A percentile compares a stretch with the other conserved stretches of the same genome.
Conservation (phyloP, 1,284 basidiomycete species). For the Ustilago tritici region DNA sequence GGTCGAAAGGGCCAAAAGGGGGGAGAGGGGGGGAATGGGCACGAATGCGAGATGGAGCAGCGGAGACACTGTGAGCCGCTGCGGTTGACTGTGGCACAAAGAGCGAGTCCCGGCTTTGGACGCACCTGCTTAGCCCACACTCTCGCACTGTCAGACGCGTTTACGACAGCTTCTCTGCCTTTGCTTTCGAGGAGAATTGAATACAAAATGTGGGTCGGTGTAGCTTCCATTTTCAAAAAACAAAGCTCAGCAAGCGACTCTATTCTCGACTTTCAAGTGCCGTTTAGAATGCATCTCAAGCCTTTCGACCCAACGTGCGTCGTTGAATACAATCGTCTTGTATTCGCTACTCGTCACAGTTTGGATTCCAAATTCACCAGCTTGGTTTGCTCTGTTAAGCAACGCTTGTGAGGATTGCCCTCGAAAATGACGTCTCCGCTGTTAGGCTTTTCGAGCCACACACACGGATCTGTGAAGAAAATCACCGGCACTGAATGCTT, state of each 20-base stretch:
- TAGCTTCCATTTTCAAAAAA: no score
- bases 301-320: background rate
- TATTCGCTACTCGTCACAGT: background rate
- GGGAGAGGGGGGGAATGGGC: no score
- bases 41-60: background rate
- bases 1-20: no score
- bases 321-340: background rate
- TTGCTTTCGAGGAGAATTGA: background rate
- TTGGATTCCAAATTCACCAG: background rate
- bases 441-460: no score
- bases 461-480: no score
- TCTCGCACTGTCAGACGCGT: background rate
- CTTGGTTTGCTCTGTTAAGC: background rate
- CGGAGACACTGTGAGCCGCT: no score
- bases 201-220: no score
- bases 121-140: background rate
- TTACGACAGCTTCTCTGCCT: conserved; percentile 2
- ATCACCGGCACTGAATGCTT: background rate
- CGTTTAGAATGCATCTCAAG: background rate
- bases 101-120: conserved; percentile 1
- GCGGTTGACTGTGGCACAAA: no score
- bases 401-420: background rate
- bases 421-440: no score
- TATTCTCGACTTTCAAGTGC: background rate
- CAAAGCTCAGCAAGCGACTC: no score